A percentile compares a stretch with the other conserved stretches of the same genome.
Evolutionary conservation across 305 asterid genomes (phyloP).

Genomic region (Fraxinus greggii): DNA sequence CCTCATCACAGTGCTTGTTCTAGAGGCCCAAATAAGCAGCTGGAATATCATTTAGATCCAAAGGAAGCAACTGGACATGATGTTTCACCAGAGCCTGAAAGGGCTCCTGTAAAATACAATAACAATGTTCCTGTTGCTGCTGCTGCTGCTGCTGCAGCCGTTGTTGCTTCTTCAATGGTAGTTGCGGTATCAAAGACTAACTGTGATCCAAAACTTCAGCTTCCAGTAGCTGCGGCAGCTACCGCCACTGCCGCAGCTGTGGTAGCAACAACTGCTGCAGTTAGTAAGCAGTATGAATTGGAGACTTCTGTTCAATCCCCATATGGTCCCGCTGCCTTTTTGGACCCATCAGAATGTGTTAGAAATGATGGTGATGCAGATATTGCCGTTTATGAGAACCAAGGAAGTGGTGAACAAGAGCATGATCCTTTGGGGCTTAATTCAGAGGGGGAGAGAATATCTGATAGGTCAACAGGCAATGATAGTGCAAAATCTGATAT

Average conservation of each 20-base stretch:
- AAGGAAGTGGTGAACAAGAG: conserved; percentile 50
- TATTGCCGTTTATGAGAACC: conserved; percentile 38
- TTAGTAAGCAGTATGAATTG: conserved; percentile 67
- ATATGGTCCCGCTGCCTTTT: conserved; percentile 38
- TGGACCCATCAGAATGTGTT: conserved; percentile 32
- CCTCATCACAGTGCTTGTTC: conserved; percentile 51
- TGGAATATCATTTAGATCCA: conserved; percentile 35
- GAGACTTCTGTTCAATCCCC: conserved; percentile 51
- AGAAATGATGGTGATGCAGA: conserved; percentile 60
- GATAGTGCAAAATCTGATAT: conserved; percentile 76
- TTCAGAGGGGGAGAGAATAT: conserved; percentile 77
- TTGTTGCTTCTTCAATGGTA: conserved; percentile 92
- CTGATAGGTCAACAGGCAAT: conserved; percentile 71
- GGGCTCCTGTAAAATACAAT: conserved; percentile 36
- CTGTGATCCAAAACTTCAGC: conserved; percentile 53
- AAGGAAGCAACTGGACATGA: conserved; percentile 38
- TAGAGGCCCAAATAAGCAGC: conserved; percentile 40
- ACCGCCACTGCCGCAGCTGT: conserved; percentile 95
- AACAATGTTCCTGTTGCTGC: conserved; percentile 79
- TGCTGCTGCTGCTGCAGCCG: conserved; percentile 87
- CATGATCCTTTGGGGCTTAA: conserved; percentile 45
- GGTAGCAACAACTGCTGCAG: conserved; percentile 84
- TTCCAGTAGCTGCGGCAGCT: conserved; percentile 93
- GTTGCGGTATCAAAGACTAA: conserved; percentile 68
- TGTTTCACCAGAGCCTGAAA: conserved; percentile 45